A percentile compares a stretch with the other conserved stretches of the same genome.
Evolutionary conservation across 2,329 filamentous ascomycete species (phyloP).

Genomic region (Alternaria gaisen): DNA sequence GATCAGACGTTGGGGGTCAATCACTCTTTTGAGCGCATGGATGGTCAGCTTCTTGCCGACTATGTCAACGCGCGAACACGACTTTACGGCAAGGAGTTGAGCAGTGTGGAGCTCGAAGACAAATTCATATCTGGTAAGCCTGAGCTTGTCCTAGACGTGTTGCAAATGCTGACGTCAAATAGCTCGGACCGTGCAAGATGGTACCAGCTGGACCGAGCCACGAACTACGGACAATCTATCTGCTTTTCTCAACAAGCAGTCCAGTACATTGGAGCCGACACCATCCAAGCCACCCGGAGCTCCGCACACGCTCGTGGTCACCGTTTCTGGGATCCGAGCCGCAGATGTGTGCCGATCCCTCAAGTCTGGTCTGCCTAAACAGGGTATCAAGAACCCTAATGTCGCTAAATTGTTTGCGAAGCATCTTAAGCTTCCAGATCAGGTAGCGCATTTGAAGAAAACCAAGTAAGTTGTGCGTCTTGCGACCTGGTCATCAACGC

Average conservation of each 20-base stretch:
- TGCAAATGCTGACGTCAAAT: constrained; percentile 22
- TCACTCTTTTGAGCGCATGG: constrained; percentile 81
- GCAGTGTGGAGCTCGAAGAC: constrained; percentile 83
- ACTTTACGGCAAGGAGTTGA: constrained; percentile 82
- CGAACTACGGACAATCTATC: constrained; percentile 78
- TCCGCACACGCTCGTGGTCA: constrained; percentile 86
- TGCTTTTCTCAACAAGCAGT: constrained; percentile 76
- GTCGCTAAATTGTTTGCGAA: constrained; percentile 97
- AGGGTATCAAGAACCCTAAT: constrained; percentile 69
- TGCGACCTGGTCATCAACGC: constrained; percentile 17
- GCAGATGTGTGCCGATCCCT: constrained; percentile 85
- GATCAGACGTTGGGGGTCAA: constrained; percentile 70
- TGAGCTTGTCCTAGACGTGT: neutral
- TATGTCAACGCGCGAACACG: constrained; percentile 81
- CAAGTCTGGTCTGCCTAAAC: constrained; percentile 62
- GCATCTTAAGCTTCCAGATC: constrained; percentile 94
- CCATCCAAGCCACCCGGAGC: constrained; percentile 67
- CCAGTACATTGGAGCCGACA: constrained; percentile 68
- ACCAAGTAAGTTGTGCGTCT: constrained; percentile 57
- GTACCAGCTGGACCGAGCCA: constrained; percentile 73
- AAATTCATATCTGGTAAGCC: constrained; percentile 75
- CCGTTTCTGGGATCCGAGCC: constrained; percentile 82
- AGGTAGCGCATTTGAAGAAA: constrained; percentile 76
- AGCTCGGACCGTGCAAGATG: constrained; percentile 82
- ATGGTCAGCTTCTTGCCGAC: constrained; percentile 82